Evolutionary conservation across 2,329 filamentous ascomycete genomes (phyloP).

Genomic region (Sporothrix luriei): DNA sequence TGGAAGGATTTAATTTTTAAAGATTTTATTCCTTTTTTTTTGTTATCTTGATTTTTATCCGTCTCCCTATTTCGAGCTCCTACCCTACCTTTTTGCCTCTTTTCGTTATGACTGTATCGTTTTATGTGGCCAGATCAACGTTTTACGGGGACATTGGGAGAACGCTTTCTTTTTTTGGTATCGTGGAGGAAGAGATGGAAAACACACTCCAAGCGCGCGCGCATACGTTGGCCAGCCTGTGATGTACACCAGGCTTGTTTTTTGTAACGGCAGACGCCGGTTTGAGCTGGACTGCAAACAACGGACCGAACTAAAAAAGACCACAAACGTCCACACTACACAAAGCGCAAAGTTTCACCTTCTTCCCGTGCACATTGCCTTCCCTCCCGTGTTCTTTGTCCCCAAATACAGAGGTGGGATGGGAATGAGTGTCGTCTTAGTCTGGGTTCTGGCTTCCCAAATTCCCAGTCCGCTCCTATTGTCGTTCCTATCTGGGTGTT

Average conservation of each 20-base stretch:
- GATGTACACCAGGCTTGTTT: slow-evolving; percentile 24
- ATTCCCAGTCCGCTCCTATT: neutral
- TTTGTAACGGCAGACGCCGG: neutral
- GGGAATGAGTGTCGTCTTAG: neutral
- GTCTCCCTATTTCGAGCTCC: slow-evolving; percentile 2
- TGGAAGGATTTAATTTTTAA: slow-evolving; percentile 38
- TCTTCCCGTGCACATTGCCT: neutral
- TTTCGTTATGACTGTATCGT: neutral
- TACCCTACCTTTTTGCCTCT: neutral
- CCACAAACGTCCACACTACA: neutral
- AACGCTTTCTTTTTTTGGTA: slow-evolving; percentile 16
- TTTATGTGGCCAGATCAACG: slow-evolving; percentile 30
- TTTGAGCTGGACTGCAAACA: neutral
- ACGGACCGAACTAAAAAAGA: neutral
- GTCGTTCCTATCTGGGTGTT: slow-evolving; percentile 17
- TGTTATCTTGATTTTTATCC: slow-evolving; percentile 6
- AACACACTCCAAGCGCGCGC: neutral
- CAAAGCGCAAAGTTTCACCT: neutral
- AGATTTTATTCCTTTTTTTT: slow-evolving; percentile 31
- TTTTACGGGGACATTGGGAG: slow-evolving; percentile 28
- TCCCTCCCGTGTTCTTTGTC: neutral
- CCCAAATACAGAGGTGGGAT: neutral
- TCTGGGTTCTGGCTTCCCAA: neutral
- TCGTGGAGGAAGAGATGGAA: slow-evolving; percentile 12
- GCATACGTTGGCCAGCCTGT: slow-evolving; percentile 18